Evolutionary conservation across 2,329 filamentous ascomycete genomes (phyloP), one percentile per base, ranked within the genome.

Genomic region (Neofusicoccum kwambonambiense): DNA sequence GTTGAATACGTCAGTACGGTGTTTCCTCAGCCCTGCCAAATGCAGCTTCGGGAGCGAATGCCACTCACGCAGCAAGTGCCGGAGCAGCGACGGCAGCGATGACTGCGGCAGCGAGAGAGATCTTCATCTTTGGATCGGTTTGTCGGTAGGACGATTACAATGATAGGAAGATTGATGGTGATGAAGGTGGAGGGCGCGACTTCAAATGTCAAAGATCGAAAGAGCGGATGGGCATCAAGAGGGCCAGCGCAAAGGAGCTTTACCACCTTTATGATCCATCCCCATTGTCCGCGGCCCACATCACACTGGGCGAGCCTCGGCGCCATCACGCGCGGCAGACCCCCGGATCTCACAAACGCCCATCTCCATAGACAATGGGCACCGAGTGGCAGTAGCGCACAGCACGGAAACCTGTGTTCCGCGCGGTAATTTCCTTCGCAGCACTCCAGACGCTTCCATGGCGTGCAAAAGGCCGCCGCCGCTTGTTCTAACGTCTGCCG

Each of bases 51-150:
- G 5, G 15, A n/a, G n/a, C 2, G 22, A n/a, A 27, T 6, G 6
- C 1, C 9, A 58, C 63, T 65, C 37, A 61, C 63, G 27, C 15
- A 22, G 63, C 63, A 27, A 44, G n/a, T 9, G 54, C 54, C 17
- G 45, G 63, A 12, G 47, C n/a, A 12, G 31, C 37, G 6, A 31
- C 19, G 2, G 54, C 54, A 13, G 41, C 35, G n/a, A 47, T 22
- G 22, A 47, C 27, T 22, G 50, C 39, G 13, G 45, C 13, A 6
- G 45, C 45, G 15, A 54, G 5, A 5, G 22, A 17, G 7, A 51
- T 52, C 54, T 54, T 65, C 63, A 65, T 65, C 5, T 6, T 52
- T 6, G 45, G 17, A 15, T 13, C 2, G 31, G n/a, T 27, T 35
- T 50, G 12, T 49, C 17, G n/a, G n/a, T 15, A 8, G 39, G n/a